Base-by-base conservation (phyloP, 441 rosid genomes). In the Syzygium malaccense region DNA sequence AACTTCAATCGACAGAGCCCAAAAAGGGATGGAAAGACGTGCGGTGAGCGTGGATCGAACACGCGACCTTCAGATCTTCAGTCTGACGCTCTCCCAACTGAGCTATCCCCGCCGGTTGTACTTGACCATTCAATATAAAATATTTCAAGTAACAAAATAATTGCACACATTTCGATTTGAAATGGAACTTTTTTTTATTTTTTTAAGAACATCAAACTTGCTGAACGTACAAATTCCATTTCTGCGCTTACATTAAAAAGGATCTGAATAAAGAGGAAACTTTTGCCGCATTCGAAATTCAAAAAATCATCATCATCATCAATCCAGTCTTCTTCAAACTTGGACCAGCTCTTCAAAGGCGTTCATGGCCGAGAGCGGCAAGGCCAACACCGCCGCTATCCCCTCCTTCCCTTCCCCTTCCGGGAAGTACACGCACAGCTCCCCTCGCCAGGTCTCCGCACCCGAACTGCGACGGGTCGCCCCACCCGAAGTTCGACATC, bases 81-180 rank as follows among this genome's bases (percentile, higher is more conserved):
- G 88, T 93, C 96, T 95, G 95, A 96, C 96, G 97, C 97, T 95
- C 97, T 96, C 97, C 99, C 98, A 94, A 85, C 87, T 85, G 87
- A 85, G 66, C 87, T 85, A 85, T 85, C 66, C 87, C 87, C 87
- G 87, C 66, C 20, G 5, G 2, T 20, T 8, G 48, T 45, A 45
- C 45, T 1, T 6, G 45, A 7, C 8, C 2, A 45, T 45, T 45
- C 45, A 45, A 45, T 7, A 45, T 45, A 9, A 1, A 7, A 0
- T 45, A 45, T 45, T 45, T 45, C 2, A 45, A 1, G 1, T 45
- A 45, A 45, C 1, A 45, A 45, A 45, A 45, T 45, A 45, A 45
- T n/a, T n/a, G n/a, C 45, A 66, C 19, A 8, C 6, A 66, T 32
- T 33, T 32, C 78, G 6, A 32, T 23, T 32, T 4, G 6, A 19